Percentiles rank a stretch among this genome's conserved stretches.
Conservation (phyloP, 2,329 filamentous ascomycete genomes). For the Leptographium lundbergii region DNA sequence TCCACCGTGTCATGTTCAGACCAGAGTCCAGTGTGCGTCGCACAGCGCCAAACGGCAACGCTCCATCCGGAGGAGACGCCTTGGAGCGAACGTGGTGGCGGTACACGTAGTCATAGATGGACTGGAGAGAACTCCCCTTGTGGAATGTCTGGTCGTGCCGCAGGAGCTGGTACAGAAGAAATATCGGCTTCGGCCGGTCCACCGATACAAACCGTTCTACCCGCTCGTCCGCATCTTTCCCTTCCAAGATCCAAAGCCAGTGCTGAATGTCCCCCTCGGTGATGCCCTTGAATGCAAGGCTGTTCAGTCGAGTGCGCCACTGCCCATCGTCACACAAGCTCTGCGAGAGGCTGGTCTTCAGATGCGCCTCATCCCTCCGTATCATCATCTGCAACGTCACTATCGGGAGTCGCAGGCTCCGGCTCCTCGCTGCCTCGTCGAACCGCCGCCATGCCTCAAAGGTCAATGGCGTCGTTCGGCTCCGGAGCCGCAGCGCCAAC, state of each 20-base stretch:
- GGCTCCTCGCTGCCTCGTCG: constrained; percentile 10
- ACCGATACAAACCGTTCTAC: constrained; percentile 22
- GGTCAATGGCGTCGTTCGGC: constrained; percentile 5
- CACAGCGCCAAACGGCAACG: constrained; percentile 8
- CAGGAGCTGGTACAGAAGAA: constrained; percentile 24
- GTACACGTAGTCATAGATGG: constrained; percentile 21
- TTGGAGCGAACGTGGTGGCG: constrained; percentile 9
- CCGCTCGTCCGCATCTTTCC: constrained; percentile 20
- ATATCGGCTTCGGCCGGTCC: constrained; percentile 24
- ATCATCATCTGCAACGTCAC: constrained; percentile 15
- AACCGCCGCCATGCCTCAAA: constrained; percentile 11
- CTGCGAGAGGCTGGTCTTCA: constrained; percentile 11
- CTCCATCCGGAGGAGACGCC: background rate
- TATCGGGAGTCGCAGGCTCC: constrained; percentile 15
- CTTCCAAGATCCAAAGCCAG: constrained; percentile 29
- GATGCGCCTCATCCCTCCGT: constrained; percentile 12
- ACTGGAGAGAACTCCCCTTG: constrained; percentile 18
- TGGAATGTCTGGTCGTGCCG: constrained; percentile 21
- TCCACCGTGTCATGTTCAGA: constrained; percentile 14
- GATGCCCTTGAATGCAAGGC: constrained; percentile 20
- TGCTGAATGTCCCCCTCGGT: constrained; percentile 21
- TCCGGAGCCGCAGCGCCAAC: constrained; percentile 8
- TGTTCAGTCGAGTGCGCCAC: constrained; percentile 20
- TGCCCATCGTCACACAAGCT: constrained; percentile 12
- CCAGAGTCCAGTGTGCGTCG: constrained; percentile 11